Conservation (phyloP, 768 basidiomycete species). For the Peribolospora baueri region DNA sequence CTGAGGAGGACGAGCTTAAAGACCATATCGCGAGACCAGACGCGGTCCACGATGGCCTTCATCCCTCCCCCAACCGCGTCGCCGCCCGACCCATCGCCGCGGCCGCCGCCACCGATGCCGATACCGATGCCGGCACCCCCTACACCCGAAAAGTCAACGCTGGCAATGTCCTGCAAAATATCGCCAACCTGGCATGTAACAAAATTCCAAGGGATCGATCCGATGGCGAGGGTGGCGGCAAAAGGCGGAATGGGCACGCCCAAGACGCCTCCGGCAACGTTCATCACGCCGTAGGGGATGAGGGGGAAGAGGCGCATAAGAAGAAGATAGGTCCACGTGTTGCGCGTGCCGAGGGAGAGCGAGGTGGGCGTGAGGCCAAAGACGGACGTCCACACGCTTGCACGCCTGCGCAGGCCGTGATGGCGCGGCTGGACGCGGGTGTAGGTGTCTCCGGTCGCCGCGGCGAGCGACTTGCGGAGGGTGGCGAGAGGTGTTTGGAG, state of each 20-base stretch:
- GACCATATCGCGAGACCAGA: constrained; percentile 13
- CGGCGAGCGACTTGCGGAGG: neutral
- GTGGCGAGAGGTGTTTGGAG: constrained; percentile 5
- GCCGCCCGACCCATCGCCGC: neutral
- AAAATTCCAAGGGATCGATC: constrained; percentile 16
- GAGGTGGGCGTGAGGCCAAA: no score
- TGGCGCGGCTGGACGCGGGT: neutral
- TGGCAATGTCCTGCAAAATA: constrained; percentile 5
- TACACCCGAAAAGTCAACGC: constrained; percentile 3
- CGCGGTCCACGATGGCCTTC: constrained; percentile 7
- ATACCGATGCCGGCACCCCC: neutral
- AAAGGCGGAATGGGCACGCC: constrained; percentile 11
- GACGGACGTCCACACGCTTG: no score
- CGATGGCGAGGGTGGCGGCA: constrained; percentile 14
- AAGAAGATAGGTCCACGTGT: constrained; percentile 14
- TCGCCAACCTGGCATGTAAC: constrained; percentile 14
- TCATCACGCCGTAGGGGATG: constrained; percentile 13
- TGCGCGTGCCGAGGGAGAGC: constrained; percentile 2
- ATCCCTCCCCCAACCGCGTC: no score
- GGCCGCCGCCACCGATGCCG: constrained; percentile 1
- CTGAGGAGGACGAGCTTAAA: constrained; percentile 13
- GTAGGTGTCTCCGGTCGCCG: neutral
- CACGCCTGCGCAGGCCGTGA: neutral
- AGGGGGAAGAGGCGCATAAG: constrained; percentile 16
- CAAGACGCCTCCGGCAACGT: constrained; percentile 14